These are phyloP conservation scores for Poronia punctata DNA, from an alignment of 495 filamentous ascomycete species.

Conservation along the genomic window DNA sequence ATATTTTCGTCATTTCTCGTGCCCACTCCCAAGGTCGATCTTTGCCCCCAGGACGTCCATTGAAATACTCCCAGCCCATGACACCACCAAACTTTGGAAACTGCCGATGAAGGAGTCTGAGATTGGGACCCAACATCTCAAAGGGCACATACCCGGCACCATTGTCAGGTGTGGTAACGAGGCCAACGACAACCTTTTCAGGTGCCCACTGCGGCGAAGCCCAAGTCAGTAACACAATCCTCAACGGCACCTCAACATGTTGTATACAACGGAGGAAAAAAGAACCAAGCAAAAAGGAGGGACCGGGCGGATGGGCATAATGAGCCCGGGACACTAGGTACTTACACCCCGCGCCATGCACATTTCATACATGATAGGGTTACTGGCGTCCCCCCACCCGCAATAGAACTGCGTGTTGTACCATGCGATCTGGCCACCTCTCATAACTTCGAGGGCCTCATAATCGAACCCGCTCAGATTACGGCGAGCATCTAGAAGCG, in stretches of 20 bases:
- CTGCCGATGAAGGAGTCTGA: conserved; percentile 35
- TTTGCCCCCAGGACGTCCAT: conserved; percentile 52
- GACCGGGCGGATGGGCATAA: no score
- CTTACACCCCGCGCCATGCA: conserved; percentile 49
- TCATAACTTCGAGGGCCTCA: conserved; percentile 47
- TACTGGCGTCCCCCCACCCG: conserved; percentile 62
- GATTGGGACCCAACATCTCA: conserved; percentile 31
- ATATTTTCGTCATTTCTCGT: conserved; percentile 48
- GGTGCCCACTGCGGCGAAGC: conserved; percentile 43
- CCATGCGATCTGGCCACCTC: conserved; percentile 52
- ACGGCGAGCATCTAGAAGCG: conserved; percentile 44
- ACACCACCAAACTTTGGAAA: conserved; percentile 69
- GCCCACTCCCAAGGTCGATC: conserved; percentile 67
- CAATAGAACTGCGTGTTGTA: conserved; percentile 86
- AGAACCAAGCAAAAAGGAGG: no score
- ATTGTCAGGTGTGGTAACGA: conserved; percentile 63
- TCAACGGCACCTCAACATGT: no score
- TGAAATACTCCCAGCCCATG: conserved; percentile 87
- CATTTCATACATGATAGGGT: conserved; percentile 53
- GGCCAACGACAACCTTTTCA: conserved; percentile 60
- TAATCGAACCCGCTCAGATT: conserved; percentile 76
- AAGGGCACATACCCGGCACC: conserved; percentile 43
- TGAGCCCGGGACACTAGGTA: neutral
- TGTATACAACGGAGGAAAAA: no score
- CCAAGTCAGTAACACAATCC: neutral